Conservation (phyloP, 2,329 filamentous ascomycete genomes). For the Trichophyton simii region DNA sequence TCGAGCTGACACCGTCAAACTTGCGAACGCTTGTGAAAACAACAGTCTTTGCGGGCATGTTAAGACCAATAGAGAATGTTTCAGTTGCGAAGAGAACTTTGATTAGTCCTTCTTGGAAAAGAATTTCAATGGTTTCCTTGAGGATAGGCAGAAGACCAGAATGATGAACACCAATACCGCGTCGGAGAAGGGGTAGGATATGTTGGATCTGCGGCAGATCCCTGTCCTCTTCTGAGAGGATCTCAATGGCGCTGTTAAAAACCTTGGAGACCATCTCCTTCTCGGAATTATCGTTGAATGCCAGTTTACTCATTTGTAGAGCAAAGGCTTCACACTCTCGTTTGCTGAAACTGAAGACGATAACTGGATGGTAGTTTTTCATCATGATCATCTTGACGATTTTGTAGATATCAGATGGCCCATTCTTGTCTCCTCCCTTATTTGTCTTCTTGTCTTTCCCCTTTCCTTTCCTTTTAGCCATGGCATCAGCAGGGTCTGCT, state of each 20-base stretch:
- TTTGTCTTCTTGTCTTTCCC: slow-evolving; percentile 87
- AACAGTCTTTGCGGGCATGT: slow-evolving; percentile 98
- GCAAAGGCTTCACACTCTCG: slow-evolving; percentile 87
- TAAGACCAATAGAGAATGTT: slow-evolving; percentile 95
- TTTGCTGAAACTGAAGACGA: slow-evolving; percentile 99
- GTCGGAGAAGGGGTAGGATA: slow-evolving; percentile 73
- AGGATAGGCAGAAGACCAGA: slow-evolving; percentile 88
- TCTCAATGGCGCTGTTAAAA: slow-evolving; percentile 85
- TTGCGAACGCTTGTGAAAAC: slow-evolving; percentile 97
- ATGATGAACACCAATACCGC: slow-evolving; percentile 94
- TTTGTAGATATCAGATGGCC: slow-evolving; percentile 78
- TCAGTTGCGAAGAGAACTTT: slow-evolving; percentile 97
- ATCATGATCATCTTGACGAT: slow-evolving; percentile 98
- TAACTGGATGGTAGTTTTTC: slow-evolving; percentile 94
- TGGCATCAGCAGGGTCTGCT: slow-evolving; percentile 64
- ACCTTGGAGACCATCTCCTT: slow-evolving; percentile 90
- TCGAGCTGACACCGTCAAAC: slow-evolving; percentile 68
- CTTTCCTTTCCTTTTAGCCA: slow-evolving; percentile 69
- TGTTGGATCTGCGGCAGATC: slow-evolving; percentile 80
- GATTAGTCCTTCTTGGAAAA: slow-evolving; percentile 95
- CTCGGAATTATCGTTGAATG: slow-evolving; percentile 93
- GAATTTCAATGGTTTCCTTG: slow-evolving; percentile 96
- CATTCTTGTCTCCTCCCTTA: slow-evolving; percentile 65
- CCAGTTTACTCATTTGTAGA: slow-evolving; percentile 69
- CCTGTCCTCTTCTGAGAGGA: slow-evolving; percentile 82